These are phyloP conservation scores for Solanum pimpinellifolium DNA, from an alignment of 257 asterid species.

Conservation along the genomic window DNA sequence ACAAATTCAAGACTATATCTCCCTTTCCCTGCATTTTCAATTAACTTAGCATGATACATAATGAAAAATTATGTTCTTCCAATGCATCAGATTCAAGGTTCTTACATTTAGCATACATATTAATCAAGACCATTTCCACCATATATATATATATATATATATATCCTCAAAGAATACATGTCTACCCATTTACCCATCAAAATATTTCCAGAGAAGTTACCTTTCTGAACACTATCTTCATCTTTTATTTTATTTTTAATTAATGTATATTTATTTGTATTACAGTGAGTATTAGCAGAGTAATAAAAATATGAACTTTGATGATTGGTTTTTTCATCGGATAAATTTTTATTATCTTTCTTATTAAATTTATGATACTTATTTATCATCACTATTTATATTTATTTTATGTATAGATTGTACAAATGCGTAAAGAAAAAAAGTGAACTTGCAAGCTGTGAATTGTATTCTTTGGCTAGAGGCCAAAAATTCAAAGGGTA, in stretches of 20 bases:
- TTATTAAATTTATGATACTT: background rate
- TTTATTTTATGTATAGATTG: background rate
- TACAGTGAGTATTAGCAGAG: background rate
- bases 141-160: too few species aligned
- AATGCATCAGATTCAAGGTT: conserved; percentile 14
- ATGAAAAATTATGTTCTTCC: conserved; percentile 33
- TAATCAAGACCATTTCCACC: too few species aligned
- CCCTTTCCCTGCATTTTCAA: conserved; percentile 56
- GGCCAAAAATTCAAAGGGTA: too few species aligned
- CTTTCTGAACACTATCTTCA: too few species aligned
- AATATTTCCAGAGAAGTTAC: conserved; percentile 20
- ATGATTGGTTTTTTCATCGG: background rate
- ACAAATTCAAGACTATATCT: conserved; percentile 28
- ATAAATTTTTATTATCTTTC: background rate
- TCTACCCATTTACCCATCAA: conserved; percentile 49
- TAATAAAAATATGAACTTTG: background rate
- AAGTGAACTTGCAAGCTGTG: too few species aligned
- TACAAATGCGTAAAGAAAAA: background rate
- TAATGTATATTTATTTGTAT: background rate
- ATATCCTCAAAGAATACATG: too few species aligned
- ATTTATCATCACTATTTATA: background rate
- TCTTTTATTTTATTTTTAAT: too few species aligned
- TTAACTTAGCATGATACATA: conserved; percentile 69
- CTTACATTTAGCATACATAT: conserved; percentile 66
- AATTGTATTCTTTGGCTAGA: too few species aligned